Evolutionary conservation across 2,329 filamentous ascomycete species (phyloP).

Genomic region (Penicillium sp.): DNA sequence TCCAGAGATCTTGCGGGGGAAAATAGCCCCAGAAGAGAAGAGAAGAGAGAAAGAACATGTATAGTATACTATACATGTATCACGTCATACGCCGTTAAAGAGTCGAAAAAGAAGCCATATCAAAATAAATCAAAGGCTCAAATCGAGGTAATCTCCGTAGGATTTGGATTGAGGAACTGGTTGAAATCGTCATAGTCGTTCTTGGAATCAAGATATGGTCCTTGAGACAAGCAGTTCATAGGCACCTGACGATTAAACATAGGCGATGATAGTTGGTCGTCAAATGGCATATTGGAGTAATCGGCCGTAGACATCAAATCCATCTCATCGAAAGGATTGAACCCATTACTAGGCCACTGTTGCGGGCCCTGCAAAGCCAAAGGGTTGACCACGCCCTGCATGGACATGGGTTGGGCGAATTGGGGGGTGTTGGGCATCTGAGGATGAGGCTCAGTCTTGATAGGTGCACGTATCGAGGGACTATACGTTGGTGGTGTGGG

Average conservation of each 20-base stretch:
- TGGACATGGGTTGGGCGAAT: slow-evolving; percentile 27
- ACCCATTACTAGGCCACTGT: slow-evolving; percentile 27
- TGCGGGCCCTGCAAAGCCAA: slow-evolving; percentile 34
- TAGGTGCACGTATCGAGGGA: slow-evolving; percentile 28
- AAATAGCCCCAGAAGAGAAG: slow-evolving; percentile 17
- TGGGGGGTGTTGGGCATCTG: slow-evolving; percentile 23
- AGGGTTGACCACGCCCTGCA: slow-evolving; percentile 39
- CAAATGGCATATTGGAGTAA: slow-evolving; percentile 33
- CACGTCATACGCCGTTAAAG: slow-evolving; percentile 32
- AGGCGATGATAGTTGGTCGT: slow-evolving; percentile 34
- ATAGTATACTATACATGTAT: slow-evolving; percentile 33
- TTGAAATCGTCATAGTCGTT: slow-evolving; percentile 42
- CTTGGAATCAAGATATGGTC: slow-evolving; percentile 31
- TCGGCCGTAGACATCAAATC: slow-evolving; percentile 32
- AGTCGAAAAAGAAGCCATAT: background rate
- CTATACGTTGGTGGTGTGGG: slow-evolving; percentile 44
- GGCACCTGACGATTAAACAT: slow-evolving; percentile 38
- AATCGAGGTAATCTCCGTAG: slow-evolving; percentile 39
- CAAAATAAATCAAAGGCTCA: slow-evolving; percentile 15
- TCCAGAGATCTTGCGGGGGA: slow-evolving; percentile 9
- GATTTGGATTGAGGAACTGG: slow-evolving; percentile 41
- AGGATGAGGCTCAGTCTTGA: slow-evolving; percentile 28
- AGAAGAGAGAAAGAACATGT: slow-evolving; percentile 25
- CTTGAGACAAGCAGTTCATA: slow-evolving; percentile 34
- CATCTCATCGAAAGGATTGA: slow-evolving; percentile 34